Conservation (phyloP, 345 rosid genomes). For the Ricinus communis region DNA sequence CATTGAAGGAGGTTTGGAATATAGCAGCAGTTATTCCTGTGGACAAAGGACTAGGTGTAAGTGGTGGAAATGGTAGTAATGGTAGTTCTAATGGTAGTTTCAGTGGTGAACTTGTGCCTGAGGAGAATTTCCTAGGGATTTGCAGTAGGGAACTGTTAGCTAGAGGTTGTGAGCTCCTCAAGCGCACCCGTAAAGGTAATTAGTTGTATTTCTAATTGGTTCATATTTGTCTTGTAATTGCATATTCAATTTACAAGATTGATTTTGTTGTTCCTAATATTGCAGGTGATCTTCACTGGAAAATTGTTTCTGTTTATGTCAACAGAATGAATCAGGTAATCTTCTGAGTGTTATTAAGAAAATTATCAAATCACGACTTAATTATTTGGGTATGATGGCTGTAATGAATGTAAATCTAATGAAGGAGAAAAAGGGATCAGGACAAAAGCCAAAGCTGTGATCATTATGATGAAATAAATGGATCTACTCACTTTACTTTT, state of each 20-base stretch:
- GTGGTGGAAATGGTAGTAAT: constrained; percentile 44
- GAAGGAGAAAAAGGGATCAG: constrained; percentile 17
- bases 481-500: constrained; percentile 8
- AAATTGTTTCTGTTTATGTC: constrained; percentile 83
- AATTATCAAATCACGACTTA: constrained; percentile 15
- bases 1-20: constrained; percentile 91
- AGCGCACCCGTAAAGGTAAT: constrained; percentile 91
- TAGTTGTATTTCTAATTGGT: neutral
- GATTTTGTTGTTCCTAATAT: constrained; percentile 15
- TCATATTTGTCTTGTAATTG: neutral
- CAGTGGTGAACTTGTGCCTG: constrained; percentile 82
- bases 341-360: neutral
- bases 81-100: constrained; percentile 76
- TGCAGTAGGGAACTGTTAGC: constrained; percentile 87
- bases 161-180: constrained; percentile 89
- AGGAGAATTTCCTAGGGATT: constrained; percentile 82
- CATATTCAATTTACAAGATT: neutral
- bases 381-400: constrained; percentile 47
- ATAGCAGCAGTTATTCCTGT: constrained; percentile 90
- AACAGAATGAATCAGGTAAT: constrained; percentile 78
- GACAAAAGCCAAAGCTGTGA: constrained; percentile 32
- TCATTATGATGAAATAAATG: constrained; percentile 35
- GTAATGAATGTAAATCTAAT: constrained; percentile 28
- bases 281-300: constrained; percentile 98
- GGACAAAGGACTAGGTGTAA: constrained; percentile 55